Base-by-base conservation (phyloP, 371 early-diverging fungal species). In the Conidiobolus coronatus region DNA sequence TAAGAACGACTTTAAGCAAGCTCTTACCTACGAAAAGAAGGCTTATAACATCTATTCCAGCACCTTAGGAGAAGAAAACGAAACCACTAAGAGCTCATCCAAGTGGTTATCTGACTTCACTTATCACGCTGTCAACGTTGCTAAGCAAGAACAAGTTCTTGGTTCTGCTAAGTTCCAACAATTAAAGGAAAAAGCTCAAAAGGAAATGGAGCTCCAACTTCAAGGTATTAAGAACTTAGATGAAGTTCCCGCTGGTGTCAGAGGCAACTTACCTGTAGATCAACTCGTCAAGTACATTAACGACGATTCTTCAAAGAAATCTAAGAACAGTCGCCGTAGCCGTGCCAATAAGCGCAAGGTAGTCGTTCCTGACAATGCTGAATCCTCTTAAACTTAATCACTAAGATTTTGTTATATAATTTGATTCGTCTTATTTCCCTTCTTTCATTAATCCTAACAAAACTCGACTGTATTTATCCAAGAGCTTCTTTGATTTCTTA, bases 1-100 rank as follows among this genome's bases (percentile, higher is more conserved):
- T 21, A 60, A 64, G 43, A 79, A 79, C 24, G 83, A 87, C 40
- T 90, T 79, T 57, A 70, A 70, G 40, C 65, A 66, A 29, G 86
- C 90, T 5, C 59, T 88, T 47, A 67, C 64, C 37, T 69, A 66
- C 18, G 85, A 87, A 59, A 67, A 76, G 49, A 53, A 59, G n/a
- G 81, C 78, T n/a, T 77, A 76, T 57, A 63, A 66, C 43, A 69
- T 73, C 49, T 81, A 73, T 54, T 61, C 66, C 36, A 58, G 59
- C 34, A 61, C 65, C 62, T 67, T 73, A 61, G 88, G 86, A 17
- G 70, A 68, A 11, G 80, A 81, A 19, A 77, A 86, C 52, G 65
- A 70, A 38, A 68, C 73, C 21, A 80, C 81, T 33, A 70, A 73
- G 55, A 79, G 81, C 45, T 73, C 75, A 19, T 78, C 73, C 41